Base-by-base conservation (phyloP, 2,329 filamentous ascomycete genomes). In the Bipolaris gigantea region DNA sequence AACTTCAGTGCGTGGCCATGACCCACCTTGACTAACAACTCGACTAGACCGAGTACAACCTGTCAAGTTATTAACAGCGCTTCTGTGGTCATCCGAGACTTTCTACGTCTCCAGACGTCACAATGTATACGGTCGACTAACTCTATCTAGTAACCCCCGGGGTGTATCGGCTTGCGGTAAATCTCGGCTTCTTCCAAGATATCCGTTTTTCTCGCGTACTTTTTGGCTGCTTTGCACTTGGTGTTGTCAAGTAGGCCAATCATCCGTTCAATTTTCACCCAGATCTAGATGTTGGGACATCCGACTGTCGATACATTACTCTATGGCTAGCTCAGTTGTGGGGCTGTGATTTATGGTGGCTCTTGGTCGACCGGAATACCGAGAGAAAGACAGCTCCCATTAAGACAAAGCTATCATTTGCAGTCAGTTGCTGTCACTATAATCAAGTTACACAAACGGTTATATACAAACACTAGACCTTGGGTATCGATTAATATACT, bases 121-220 rank as follows among this genome's bases (percentile, higher is more conserved):
- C 39, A 44, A 21, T 34, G 30, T 44, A 16, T 33, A 25, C 43
- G 32, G 16, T 16, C 21, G 18, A 27, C 48, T 45, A 50, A 35
- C 47, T 42, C 16, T 32, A 41, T 39, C 25, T 19, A 27, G 41
- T 50, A 54, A 38, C 19, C 38, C 39, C 34, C 51, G 42, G 41
- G 43, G 30, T 40, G 34, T 45, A 34, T 32, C 50, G 11, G 19
- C 27, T 27, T 46, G 45, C 54, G 57, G 57, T 44, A 21, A 55
- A 59, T 50, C 57, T 59, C 57, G 57, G 57, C 57, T 55, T 50
- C 19, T 45, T 35, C 9, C 33, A 30, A 11, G 21, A 38, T 41
- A n/a, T 47, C 48, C 48, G 46, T 18, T 50, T 55, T 51, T 55
- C 46, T 30, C 40, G 18, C 40, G 23, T 41, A 35, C 36, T 51